Percentiles rank a stretch among this genome's conserved stretches.
phyloP scores from a whole-genome alignment of 768 basidiomycete genomes.

The Suillus spraguei region DNA sequence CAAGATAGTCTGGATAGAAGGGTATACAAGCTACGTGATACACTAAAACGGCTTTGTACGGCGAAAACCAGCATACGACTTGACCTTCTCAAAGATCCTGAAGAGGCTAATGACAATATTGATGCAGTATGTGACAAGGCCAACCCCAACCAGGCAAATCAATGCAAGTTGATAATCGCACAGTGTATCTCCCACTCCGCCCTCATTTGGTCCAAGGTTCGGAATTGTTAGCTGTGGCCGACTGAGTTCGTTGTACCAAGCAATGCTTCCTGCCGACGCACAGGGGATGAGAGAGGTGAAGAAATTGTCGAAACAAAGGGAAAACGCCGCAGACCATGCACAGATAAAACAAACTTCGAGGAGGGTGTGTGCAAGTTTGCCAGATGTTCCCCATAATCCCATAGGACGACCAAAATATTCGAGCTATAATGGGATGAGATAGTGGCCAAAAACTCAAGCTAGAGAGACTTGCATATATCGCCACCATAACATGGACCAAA shows the following conservation, averaged over 20 bases:
- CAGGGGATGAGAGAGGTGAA: constrained; percentile 87
- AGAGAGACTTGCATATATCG: constrained; percentile 70
- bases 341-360: constrained; percentile 90
- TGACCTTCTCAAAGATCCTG: constrained; percentile 89
- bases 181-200: constrained; percentile 55
- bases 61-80: constrained; percentile 56
- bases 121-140: constrained; percentile 78
- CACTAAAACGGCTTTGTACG: constrained; percentile 6
- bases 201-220: constrained; percentile 43
- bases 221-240: constrained; percentile 33
- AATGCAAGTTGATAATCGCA: constrained; percentile 79
- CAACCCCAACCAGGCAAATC: constrained; percentile 76
- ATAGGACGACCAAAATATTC: constrained; percentile 93
- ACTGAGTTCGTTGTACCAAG: constrained; percentile 78
- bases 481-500: constrained; percentile 80
- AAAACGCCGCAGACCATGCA: constrained; percentile 89
- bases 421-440: constrained; percentile 49
- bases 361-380: constrained; percentile 84
- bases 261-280: constrained; percentile 53
- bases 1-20: neutral
- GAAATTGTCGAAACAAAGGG: constrained; percentile 89
- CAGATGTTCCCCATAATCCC: constrained; percentile 90
- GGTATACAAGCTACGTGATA: neutral
- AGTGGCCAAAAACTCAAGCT: constrained; percentile 12
- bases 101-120: constrained; percentile 85